phyloP scores from a whole-genome alignment of 768 basidiomycete genomes.

The Termitomyces sp. region DNA sequence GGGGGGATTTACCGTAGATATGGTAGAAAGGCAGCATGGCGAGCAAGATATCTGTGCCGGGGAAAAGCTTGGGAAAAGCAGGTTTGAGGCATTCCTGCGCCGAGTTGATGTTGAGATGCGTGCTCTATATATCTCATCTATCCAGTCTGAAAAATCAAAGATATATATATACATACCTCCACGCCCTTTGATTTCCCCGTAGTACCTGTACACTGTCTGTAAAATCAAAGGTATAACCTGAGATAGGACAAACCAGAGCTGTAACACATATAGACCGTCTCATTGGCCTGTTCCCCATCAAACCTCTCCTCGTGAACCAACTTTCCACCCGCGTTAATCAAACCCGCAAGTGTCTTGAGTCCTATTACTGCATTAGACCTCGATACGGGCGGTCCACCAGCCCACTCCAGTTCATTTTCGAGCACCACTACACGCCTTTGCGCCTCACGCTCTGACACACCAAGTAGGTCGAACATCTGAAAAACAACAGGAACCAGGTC shows the following conservation, averaged over 20 bases:
- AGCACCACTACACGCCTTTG: constrained; percentile 52
- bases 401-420: constrained; percentile 42
- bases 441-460: constrained; percentile 40
- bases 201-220: constrained; percentile 43
- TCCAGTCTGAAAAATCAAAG: background rate
- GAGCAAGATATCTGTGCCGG: constrained; percentile 45
- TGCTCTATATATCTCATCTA: constrained; percentile 34
- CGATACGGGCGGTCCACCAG: constrained; percentile 27
- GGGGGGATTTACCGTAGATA: constrained; percentile 29
- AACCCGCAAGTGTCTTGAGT: constrained; percentile 15
- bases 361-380: background rate
- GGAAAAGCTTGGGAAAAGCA: constrained; percentile 34
- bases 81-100: constrained; percentile 45
- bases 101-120: constrained; percentile 62
- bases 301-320: constrained; percentile 51
- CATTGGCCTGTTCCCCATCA: constrained; percentile 43
- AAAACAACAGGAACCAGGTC: constrained; percentile 46
- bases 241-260: constrained; percentile 25
- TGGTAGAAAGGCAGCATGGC: constrained; percentile 60
- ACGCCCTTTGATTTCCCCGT: constrained; percentile 75
- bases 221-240: background rate
- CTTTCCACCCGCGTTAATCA: constrained; percentile 38
- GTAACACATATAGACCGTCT: constrained; percentile 65
- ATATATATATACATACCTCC: constrained; percentile 25
- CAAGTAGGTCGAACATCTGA: constrained; percentile 51